Evolutionary conservation across 2,329 filamentous ascomycete species (phyloP).

Genomic region (Ophiostoma himal-ulmi): DNA sequence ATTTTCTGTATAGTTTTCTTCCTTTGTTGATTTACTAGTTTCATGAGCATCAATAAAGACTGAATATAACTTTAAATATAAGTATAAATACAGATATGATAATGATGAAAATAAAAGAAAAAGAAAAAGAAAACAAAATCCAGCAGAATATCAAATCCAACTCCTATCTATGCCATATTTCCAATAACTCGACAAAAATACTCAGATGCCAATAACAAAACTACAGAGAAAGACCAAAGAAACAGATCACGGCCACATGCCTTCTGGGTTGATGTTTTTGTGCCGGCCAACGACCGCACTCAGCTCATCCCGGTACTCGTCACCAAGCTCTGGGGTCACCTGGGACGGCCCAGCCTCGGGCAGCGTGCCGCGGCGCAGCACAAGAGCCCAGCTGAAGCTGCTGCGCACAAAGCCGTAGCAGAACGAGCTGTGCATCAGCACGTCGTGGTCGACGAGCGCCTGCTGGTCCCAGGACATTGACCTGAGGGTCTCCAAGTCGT

Average conservation of each 20-base stretch:
- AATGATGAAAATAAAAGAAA: background rate
- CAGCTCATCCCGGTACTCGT: slow-evolving; percentile 11
- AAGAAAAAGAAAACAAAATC: background rate
- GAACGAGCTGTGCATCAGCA: slow-evolving; percentile 22
- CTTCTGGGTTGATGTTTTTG: slow-evolving; percentile 8
- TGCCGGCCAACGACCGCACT: slow-evolving; percentile 2
- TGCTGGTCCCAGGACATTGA: slow-evolving; percentile 32
- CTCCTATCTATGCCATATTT: background rate
- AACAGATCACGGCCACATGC: slow-evolving; percentile 11
- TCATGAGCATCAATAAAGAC: too few relatives aligned
- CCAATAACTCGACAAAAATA: background rate
- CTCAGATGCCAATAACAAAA: background rate
- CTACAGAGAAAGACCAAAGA: background rate
- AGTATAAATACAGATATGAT: background rate
- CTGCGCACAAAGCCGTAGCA: slow-evolving; percentile 22
- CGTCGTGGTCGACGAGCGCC: slow-evolving; percentile 23
- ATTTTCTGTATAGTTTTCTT: too few relatives aligned
- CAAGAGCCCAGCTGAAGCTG: slow-evolving; percentile 22
- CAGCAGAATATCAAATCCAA: background rate
- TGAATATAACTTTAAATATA: too few relatives aligned
- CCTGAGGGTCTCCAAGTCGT: slow-evolving; percentile 30
- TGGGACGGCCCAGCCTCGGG: slow-evolving; percentile 20
- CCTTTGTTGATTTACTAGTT: too few relatives aligned
- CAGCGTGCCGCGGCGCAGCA: slow-evolving; percentile 19
- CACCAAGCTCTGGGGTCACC: slow-evolving; percentile 6